These are phyloP conservation scores for Helichrysum umbraculigerum DNA, from an alignment of 129 eudicot species.

Conservation along the genomic window DNA sequence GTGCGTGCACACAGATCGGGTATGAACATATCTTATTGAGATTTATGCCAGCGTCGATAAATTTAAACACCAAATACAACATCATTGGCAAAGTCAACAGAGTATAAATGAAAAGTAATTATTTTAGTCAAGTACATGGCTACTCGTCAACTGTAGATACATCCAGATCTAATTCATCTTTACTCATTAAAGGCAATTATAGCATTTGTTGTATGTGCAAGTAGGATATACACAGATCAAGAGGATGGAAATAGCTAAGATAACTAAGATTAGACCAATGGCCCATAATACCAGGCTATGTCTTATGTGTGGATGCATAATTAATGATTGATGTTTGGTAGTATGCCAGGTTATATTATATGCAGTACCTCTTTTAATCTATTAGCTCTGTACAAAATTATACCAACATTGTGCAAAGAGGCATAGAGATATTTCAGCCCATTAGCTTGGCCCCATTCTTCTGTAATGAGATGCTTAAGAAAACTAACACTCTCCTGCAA, in stretches of 20 bases:
- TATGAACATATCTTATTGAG: background rate
- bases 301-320: background rate
- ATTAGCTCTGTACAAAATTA: constrained; percentile 55
- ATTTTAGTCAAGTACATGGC: too few species aligned
- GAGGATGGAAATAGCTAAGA: background rate
- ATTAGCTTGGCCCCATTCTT: constrained; percentile 54
- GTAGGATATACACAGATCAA: background rate
- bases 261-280: constrained; percentile 9
- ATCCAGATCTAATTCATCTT: too few species aligned
- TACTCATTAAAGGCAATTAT: too few species aligned
- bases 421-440: constrained; percentile 65
- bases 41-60: background rate
- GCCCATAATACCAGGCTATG: background rate
- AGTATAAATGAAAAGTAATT: too few species aligned
- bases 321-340: background rate
- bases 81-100: too few species aligned
- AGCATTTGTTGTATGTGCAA: constrained; percentile 6
- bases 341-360: constrained; percentile 9
- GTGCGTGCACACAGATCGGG: background rate
- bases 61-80: constrained; percentile 7
- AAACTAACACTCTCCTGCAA: constrained; percentile 57
- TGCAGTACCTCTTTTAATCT: constrained; percentile 69
- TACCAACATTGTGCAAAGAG: constrained; percentile 67
- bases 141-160: too few species aligned
- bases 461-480: constrained; percentile 51